phyloP scores from a whole-genome alignment of 208 protist species.

The Trypanosoma rangeli region DNA sequence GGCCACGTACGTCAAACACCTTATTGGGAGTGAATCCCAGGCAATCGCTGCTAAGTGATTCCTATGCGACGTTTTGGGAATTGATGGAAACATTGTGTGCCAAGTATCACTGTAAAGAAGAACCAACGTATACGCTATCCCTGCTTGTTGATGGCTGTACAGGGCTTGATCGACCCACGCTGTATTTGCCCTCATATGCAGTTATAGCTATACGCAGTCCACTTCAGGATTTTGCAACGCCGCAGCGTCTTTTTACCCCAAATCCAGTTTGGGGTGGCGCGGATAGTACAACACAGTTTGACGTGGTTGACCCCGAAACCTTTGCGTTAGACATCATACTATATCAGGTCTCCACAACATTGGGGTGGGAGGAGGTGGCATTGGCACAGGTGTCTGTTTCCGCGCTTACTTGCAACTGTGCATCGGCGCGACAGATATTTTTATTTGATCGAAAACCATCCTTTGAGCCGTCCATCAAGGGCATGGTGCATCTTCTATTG shows the following conservation, averaged over 20 bases:
- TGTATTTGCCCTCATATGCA: constrained; percentile 57
- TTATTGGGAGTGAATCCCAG: not conserved
- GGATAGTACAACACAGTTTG: constrained; percentile 36
- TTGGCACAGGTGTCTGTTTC: constrained; percentile 47
- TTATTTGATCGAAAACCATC: constrained; percentile 43
- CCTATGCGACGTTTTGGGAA: constrained; percentile 56
- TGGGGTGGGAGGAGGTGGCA: constrained; percentile 63
- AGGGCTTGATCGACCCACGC: constrained; percentile 46
- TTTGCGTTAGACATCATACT: constrained; percentile 67
- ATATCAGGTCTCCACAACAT: constrained; percentile 21
- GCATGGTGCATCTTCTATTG: constrained; percentile 60
- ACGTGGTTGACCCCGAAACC: constrained; percentile 51
- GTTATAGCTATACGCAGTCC: constrained; percentile 66
- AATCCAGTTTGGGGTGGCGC: constrained; percentile 53
- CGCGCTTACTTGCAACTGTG: constrained; percentile 42
- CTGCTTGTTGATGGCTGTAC: constrained; percentile 68
- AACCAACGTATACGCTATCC: constrained; percentile 30
- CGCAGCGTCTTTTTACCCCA: constrained; percentile 28
- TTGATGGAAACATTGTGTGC: constrained; percentile 49
- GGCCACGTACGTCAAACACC: not conserved
- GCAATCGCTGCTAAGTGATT: constrained; percentile 9
- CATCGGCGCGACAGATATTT: constrained; percentile 67
- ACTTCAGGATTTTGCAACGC: constrained; percentile 53
- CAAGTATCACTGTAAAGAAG: constrained; percentile 49
- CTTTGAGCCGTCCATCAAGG: constrained; percentile 37